phyloP scores from a whole-genome alignment of 129 eudicot species.

The Pseudognaphalium luteoalbum region DNA sequence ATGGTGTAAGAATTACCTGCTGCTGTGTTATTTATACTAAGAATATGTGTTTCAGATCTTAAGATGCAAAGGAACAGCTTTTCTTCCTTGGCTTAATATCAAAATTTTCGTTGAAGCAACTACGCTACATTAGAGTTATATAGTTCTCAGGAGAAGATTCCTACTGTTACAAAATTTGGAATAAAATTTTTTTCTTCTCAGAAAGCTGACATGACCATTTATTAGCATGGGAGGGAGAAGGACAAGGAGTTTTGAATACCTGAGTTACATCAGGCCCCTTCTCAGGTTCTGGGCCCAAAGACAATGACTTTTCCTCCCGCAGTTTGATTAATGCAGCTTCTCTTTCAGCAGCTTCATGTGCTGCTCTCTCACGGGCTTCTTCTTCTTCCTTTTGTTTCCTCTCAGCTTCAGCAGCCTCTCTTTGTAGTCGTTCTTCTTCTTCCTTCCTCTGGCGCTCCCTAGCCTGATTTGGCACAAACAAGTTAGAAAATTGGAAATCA shows the following conservation, averaged over 20 bases:
- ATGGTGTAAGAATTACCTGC: background rate
- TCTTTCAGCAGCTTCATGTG: slow-evolving; percentile 92
- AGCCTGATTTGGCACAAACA: slow-evolving; percentile 51
- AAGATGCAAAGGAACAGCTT: background rate
- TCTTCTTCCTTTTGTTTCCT: slow-evolving; percentile 84
- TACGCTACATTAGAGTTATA: background rate
- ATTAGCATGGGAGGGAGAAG: background rate
- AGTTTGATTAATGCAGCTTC: slow-evolving; percentile 74
- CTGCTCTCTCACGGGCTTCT: slow-evolving; percentile 84
- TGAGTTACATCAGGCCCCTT: slow-evolving; percentile 91
- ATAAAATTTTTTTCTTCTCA: background rate
- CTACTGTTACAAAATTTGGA: background rate
- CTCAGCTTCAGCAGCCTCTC: slow-evolving; percentile 95
- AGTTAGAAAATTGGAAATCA: background rate
- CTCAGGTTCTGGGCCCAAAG: slow-evolving; percentile 91
- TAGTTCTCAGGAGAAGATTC: slow-evolving; percentile 18
- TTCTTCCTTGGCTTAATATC: background rate
- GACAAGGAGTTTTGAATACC: slow-evolving; percentile 42
- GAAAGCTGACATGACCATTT: background rate
- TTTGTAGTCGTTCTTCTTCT: slow-evolving; percentile 75
- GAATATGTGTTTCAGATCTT: background rate
- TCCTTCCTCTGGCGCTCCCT: slow-evolving; percentile 85
- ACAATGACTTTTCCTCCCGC: slow-evolving; percentile 67
- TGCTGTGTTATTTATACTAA: background rate
- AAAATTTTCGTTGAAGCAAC: background rate